Evolutionary conservation across 768 basidiomycete genomes (phyloP), one percentile per base, ranked within the genome.

Genomic region (Clathrus columnatus): DNA sequence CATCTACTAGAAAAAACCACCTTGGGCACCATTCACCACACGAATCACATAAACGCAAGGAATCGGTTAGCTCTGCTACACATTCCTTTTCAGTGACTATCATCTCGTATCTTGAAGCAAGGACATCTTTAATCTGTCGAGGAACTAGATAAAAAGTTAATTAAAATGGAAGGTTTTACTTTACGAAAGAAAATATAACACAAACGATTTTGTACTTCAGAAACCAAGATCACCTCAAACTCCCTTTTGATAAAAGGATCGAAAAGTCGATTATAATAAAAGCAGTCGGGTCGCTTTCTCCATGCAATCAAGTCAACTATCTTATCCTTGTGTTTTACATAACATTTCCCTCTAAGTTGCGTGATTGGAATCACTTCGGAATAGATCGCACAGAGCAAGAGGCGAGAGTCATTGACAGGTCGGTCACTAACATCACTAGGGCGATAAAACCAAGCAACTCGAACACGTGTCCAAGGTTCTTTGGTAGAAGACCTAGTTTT

Each of bases 201-300:
- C 92, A 65, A 68, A 98, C 95, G 73, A 68, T 99, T 99, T 56
- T 85, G 81, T 59, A 96, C 85, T 63, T 85, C 88, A 41, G 80
- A 79, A 27, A 91, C 81, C 58, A 87, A 84, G 51, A 99, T 85
- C 62, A 97, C 87, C 68, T 98, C 96, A 69, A 95, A 97, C 71
- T 97, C 94, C 69, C 90, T 89, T 75, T 95, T 93, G 72, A 97
- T 91, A 70, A 95, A 97, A 51, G 93, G 92, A 73, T 98, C 95
- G 67, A 95, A 99, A 26, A 97, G 77, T 64, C 88, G 84, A 63
- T 84, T 84, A 77, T 93, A 99, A 75, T 94, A 96, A 77, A 99
- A 99, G 61, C 90, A 82, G 70, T 99, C 95, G 1, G 89, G 86
- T 44, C 84, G 79, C 69, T 89, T 90, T 75, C 93, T 97, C 91